Base-by-base conservation (phyloP, 75 land plant genomes). In the Isoetes taiwanensis region DNA sequence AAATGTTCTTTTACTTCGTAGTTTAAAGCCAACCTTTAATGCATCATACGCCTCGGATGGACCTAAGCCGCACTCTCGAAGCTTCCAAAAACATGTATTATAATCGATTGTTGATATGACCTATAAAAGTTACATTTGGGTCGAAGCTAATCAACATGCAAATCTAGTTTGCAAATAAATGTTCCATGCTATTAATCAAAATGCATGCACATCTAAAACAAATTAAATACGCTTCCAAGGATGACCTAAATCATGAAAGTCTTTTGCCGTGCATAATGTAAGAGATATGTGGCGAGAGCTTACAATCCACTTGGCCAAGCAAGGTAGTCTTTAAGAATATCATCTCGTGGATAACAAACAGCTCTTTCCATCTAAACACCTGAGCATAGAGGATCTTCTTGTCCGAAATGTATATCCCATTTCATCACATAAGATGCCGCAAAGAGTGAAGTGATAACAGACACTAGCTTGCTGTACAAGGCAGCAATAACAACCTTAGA, bases 281-380 rank as follows among this genome's bases (percentile, higher is more conserved):
- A 68, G n/a, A n/a, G n/a, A n/a, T n/a, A n/a, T n/a, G n/a, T n/a
- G n/a, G n/a, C n/a, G n/a, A n/a, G n/a, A n/a, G n/a, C 66, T 78
- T 57, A 91, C 97, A 91, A 60, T 91, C 97, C 19, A 87, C 97
- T 79, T 91, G 97, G 55, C 97, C 97, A 91, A 41, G 95, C 35
- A 19, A 91, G 65, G 66, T 91, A 87, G 70, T 91, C 97, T 43
- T 69, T 69, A 54, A 91, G 67, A 56, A 72, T 76, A 1, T 55
- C 28, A 43, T 53, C 61, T 23, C 73, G 50, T 20, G 97, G 97
- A 59, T 91, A 91, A 57, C 85, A 87, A 14, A 91, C 76, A 34
- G 79, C 80, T 28, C 97, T 76, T 33, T n/a, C 82, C 97, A 72
- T 91, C 97, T n/a, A 75, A 91, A 91, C 34, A 63, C 77, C 8